Evolutionary conservation across 1,139 yeast genomes (phyloP).

Genomic region (Taphrina flavorubra): DNA sequence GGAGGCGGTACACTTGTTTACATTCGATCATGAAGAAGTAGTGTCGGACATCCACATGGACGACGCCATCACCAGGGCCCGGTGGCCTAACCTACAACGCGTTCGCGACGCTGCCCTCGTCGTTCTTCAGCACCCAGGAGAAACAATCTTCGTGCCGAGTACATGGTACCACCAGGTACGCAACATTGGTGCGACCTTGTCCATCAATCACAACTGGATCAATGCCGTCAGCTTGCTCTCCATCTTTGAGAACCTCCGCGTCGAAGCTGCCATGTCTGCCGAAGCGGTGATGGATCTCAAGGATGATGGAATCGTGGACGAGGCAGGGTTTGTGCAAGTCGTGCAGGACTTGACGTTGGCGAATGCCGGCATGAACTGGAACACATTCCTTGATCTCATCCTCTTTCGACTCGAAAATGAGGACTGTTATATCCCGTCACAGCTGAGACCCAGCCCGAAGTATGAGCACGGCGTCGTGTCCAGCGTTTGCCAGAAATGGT

Average conservation of each 20-base stretch:
- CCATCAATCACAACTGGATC: conserved; percentile 43
- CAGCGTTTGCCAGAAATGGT: conserved; percentile 16
- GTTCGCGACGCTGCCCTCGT: conserved; percentile 27
- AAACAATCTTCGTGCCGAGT: conserved; percentile 44
- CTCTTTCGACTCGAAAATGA: conserved; percentile 11
- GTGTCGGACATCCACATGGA: conserved; percentile 11
- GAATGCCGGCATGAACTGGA: conserved; percentile 37
- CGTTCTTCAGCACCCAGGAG: conserved; percentile 39
- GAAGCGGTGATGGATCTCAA: conserved; percentile 24
- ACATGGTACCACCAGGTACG: conserved; percentile 42
- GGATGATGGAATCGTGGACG: conserved; percentile 28
- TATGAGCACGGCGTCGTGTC: conserved; percentile 17
- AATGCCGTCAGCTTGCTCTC: conserved; percentile 35
- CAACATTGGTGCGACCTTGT: conserved; percentile 38
- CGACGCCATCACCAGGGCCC: conserved; percentile 11
- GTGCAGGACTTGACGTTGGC: conserved; percentile 34
- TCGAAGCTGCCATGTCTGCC: conserved; percentile 26
- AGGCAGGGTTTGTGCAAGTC: conserved; percentile 15
- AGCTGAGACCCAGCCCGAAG: conserved; percentile 6
- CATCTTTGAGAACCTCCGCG: conserved; percentile 24
- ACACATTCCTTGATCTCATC: conserved; percentile 22
- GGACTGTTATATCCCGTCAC: conserved; percentile 1
- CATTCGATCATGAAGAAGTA: conserved; percentile 25
- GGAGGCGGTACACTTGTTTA: conserved; percentile 5
- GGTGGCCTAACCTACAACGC: conserved; percentile 17